A percentile compares a stretch with the other conserved stretches of the same genome.
These are phyloP conservation scores for Agrocybe praecox DNA, from an alignment of 768 basidiomycete species.

Conservation along the genomic window DNA sequence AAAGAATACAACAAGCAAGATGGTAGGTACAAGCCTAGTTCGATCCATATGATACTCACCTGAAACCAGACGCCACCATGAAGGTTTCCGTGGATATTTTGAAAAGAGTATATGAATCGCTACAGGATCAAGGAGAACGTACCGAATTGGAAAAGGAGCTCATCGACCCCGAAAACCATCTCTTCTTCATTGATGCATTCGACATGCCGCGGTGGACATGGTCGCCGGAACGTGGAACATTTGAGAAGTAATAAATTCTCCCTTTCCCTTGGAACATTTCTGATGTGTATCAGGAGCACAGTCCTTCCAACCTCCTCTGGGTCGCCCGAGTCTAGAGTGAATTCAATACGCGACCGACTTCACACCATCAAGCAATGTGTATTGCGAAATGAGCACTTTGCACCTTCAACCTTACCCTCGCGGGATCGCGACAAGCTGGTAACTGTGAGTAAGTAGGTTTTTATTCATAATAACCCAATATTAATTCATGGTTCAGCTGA, in stretches of 20 bases:
- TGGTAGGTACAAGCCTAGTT: slow-evolving; percentile 45
- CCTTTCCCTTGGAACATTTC: slow-evolving; percentile 1
- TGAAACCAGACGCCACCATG: slow-evolving; percentile 71
- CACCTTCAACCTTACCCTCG: slow-evolving; percentile 91
- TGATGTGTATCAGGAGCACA: slow-evolving; percentile 42
- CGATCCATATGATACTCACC: neutral
- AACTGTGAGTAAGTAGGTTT: slow-evolving; percentile 55
- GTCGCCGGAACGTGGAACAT: slow-evolving; percentile 83
- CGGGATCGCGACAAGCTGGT: slow-evolving; percentile 86
- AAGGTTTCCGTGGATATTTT: slow-evolving; percentile 74
- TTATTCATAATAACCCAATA: neutral
- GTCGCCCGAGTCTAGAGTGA: slow-evolving; percentile 78
- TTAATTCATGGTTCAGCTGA: slow-evolving; percentile 53
- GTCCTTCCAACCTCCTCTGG: slow-evolving; percentile 73
- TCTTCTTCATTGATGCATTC: slow-evolving; percentile 86
- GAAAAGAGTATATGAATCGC: slow-evolving; percentile 70
- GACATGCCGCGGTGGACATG: slow-evolving; percentile 97
- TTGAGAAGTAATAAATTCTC: slow-evolving; percentile 68
- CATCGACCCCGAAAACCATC: slow-evolving; percentile 79
- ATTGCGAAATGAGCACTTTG: slow-evolving; percentile 95
- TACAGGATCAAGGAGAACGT: slow-evolving; percentile 66
- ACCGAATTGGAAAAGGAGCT: slow-evolving; percentile 56
- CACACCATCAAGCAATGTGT: slow-evolving; percentile 93
- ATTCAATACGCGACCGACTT: slow-evolving; percentile 81
- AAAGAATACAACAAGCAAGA: slow-evolving; percentile 91